Evolutionary conservation across 768 basidiomycete genomes (phyloP).

Genomic region (Mycena chlorophos): DNA sequence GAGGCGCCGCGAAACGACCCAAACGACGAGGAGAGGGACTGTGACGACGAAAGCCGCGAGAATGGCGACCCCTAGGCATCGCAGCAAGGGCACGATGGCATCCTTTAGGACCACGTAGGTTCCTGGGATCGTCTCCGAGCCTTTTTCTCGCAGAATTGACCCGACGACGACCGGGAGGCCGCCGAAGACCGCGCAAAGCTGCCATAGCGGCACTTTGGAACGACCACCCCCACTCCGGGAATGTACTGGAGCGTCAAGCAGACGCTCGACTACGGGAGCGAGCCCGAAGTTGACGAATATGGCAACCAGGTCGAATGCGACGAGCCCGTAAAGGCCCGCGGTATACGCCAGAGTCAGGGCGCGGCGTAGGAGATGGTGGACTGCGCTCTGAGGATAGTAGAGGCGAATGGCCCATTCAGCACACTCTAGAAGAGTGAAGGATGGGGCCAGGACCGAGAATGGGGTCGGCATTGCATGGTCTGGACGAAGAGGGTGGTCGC

Average conservation of each 20-base stretch:
- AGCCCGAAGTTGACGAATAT: neutral
- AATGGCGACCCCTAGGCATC: neutral
- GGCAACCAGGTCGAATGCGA: neutral
- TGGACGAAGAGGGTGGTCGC: neutral
- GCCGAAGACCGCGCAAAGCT: neutral
- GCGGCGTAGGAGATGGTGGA: neutral
- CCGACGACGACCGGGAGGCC: neutral
- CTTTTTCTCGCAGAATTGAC: neutral
- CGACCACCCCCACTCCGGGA: neutral
- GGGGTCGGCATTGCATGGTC: neutral
- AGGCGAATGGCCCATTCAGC: neutral
- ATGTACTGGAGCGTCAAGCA: neutral
- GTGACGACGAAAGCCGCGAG: neutral
- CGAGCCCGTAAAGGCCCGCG: neutral
- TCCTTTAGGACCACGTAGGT: no score
- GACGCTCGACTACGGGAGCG: neutral
- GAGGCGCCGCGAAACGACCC: slow-evolving; percentile 1
- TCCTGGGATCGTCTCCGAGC: no score
- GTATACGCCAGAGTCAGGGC: neutral
- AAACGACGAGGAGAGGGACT: slow-evolving; percentile 6
- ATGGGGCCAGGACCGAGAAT: neutral
- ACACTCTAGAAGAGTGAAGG: neutral
- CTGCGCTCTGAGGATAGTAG: neutral
- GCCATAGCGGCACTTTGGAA: neutral
- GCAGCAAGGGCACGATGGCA: no score